Conservation (phyloP, 768 basidiomycete genomes). For the Pholiota molesta region DNA sequence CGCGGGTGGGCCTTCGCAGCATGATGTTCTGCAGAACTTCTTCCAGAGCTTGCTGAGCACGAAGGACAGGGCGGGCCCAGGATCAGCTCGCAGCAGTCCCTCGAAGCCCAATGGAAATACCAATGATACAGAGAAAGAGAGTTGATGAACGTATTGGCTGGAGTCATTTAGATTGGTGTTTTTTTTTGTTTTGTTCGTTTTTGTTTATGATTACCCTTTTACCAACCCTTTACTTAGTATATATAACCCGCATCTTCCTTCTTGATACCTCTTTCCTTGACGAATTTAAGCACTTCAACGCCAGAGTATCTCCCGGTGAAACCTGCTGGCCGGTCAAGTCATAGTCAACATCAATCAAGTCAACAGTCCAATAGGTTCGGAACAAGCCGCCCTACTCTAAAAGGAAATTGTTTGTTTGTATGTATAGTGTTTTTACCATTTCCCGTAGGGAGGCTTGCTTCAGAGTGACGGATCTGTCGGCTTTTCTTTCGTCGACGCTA, state of each 20-base stretch:
- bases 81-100: constrained; percentile 21
- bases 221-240: too few relatives aligned
- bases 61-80: constrained; percentile 53
- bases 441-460: too few relatives aligned
- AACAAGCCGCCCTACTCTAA: too few relatives aligned
- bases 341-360: not conserved
- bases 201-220: not conserved
- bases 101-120: constrained; percentile 27
- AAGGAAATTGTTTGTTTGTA: too few relatives aligned
- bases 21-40: constrained; percentile 86
- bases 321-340: not conserved
- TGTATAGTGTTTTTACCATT: too few relatives aligned
- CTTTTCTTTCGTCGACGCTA: too few relatives aligned
- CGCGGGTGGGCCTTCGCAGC: constrained; percentile 62
- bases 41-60: constrained; percentile 81
- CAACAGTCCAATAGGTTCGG: not conserved
- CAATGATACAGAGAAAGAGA: constrained; percentile 41
- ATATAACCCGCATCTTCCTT: constrained; percentile 10
- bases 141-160: constrained; percentile 23
- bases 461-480: too few relatives aligned
- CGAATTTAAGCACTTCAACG: not conserved
- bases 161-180: constrained; percentile 2
- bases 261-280: constrained; percentile 10
- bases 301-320: not conserved
- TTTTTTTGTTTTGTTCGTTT: constrained; percentile 9